These are phyloP conservation scores for Xylariaceae sp. DNA, from an alignment of 2,329 filamentous ascomycete genomes.

Conservation along the genomic window DNA sequence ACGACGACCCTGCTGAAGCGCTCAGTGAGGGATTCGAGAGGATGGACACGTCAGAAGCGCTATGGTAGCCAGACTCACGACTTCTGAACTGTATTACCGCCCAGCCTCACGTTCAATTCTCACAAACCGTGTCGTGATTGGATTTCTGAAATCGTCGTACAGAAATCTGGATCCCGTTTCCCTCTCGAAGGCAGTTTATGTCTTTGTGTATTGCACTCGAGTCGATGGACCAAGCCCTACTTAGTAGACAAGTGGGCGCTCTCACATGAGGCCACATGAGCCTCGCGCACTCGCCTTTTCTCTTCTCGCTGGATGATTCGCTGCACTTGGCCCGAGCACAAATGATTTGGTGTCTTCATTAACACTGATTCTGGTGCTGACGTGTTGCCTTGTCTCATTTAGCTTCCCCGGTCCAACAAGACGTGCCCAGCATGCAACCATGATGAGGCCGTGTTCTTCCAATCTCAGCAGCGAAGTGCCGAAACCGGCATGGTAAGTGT, in stretches of 20 bases:
- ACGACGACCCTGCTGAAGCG: constrained; percentile 29
- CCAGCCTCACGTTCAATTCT: not conserved
- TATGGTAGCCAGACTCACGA: constrained; percentile 7
- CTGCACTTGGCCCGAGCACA: constrained; percentile 23
- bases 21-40: constrained; percentile 23
- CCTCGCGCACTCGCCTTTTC: no score
- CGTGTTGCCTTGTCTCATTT: constrained; percentile 37
- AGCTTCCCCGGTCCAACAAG: constrained; percentile 89
- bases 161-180: no score
- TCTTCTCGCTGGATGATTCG: not conserved
- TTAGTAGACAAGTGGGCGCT: no score
- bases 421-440: constrained; percentile 81
- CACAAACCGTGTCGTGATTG: no score
- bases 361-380: constrained; percentile 34
- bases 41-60: constrained; percentile 10
- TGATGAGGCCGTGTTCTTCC: constrained; percentile 94
- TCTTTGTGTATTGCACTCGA: no score
- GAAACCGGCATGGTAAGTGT: constrained; percentile 93
- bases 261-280: no score
- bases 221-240: no score
- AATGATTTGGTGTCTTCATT: constrained; percentile 20
- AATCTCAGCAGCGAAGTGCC: constrained; percentile 93
- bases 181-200: no score
- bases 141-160: no score
- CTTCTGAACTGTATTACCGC: not conserved